phyloP scores from a whole-genome alignment of 2,329 filamentous ascomycete genomes.

The Chaetomium sp. region DNA sequence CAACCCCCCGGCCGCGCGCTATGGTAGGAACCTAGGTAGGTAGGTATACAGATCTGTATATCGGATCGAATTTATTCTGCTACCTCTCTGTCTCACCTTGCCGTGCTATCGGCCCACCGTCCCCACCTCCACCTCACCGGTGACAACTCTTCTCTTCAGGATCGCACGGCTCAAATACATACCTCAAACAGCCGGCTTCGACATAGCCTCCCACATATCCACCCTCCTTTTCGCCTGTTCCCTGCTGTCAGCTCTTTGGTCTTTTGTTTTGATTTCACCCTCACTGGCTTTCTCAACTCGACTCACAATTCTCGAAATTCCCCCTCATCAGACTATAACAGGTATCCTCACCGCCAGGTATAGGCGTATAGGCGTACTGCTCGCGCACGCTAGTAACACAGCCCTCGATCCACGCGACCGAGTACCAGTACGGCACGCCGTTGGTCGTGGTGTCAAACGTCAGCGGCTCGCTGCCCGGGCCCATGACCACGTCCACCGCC shows the following conservation, averaged over 20 bases:
- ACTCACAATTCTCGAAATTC: not conserved
- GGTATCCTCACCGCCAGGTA: not conserved
- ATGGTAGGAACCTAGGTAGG: too few relatives aligned
- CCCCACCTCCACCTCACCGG: not conserved
- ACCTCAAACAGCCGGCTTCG: not conserved
- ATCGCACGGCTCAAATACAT: not conserved
- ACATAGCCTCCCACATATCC: not conserved
- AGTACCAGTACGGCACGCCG: constrained; percentile 1
- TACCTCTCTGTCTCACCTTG: not conserved
- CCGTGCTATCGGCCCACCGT: not conserved
- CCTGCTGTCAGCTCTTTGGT: too few relatives aligned
- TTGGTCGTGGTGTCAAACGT: not conserved
- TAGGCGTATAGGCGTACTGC: not conserved
- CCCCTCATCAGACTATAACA: not conserved
- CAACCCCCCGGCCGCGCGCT: too few relatives aligned
- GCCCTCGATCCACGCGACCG: not conserved
- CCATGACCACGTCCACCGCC: not conserved
- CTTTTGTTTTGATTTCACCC: too few relatives aligned
- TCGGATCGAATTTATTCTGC: not conserved
- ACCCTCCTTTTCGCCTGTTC: too few relatives aligned
- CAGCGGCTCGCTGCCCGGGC: not conserved
- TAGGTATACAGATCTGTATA: too few relatives aligned
- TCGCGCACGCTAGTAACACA: not conserved
- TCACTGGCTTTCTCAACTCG: too few relatives aligned
- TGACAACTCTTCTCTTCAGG: not conserved